Evolutionary conservation across 2,329 filamentous ascomycete genomes (phyloP).

Genomic region (Diplodia corticola): DNA sequence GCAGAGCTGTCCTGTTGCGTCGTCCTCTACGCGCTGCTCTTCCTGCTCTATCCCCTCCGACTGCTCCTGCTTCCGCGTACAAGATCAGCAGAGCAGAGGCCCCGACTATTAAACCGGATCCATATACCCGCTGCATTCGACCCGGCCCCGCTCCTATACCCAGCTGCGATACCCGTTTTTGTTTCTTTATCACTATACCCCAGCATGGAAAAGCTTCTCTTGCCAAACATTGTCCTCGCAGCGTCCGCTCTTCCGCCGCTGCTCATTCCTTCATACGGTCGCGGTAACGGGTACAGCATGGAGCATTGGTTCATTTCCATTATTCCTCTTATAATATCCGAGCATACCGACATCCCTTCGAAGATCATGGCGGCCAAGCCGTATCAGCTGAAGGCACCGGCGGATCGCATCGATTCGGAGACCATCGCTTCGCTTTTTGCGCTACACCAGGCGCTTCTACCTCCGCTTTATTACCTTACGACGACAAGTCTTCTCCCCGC

Average conservation of each 20-base stretch:
- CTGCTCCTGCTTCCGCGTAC: slow-evolving; percentile 30
- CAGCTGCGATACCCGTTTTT: slow-evolving; percentile 71
- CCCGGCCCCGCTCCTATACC: slow-evolving; percentile 87
- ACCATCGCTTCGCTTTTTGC: slow-evolving; percentile 70
- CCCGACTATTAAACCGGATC: slow-evolving; percentile 46
- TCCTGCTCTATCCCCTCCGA: slow-evolving; percentile 42
- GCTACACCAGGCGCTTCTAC: slow-evolving; percentile 75
- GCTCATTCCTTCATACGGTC: slow-evolving; percentile 66
- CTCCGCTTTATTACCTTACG: slow-evolving; percentile 74
- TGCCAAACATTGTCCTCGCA: slow-evolving; percentile 80
- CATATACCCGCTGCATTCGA: slow-evolving; percentile 78
- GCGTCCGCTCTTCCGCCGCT: slow-evolving; percentile 73
- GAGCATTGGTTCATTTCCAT: slow-evolving; percentile 80
- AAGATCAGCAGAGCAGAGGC: not conserved
- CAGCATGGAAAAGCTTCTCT: slow-evolving; percentile 60
- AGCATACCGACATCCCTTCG: slow-evolving; percentile 44
- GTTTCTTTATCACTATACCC: slow-evolving; percentile 73
- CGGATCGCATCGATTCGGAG: slow-evolving; percentile 54
- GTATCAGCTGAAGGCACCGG: slow-evolving; percentile 38
- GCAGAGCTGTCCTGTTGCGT: slow-evolving; percentile 45
- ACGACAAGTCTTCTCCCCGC: slow-evolving; percentile 85
- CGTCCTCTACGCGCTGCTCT: slow-evolving; percentile 33
- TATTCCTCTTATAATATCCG: slow-evolving; percentile 62
- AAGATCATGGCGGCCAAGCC: slow-evolving; percentile 36
- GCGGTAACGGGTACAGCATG: slow-evolving; percentile 59